phyloP scores from a whole-genome alignment of 345 rosid species.

The Barbarea vulgaris region DNA sequence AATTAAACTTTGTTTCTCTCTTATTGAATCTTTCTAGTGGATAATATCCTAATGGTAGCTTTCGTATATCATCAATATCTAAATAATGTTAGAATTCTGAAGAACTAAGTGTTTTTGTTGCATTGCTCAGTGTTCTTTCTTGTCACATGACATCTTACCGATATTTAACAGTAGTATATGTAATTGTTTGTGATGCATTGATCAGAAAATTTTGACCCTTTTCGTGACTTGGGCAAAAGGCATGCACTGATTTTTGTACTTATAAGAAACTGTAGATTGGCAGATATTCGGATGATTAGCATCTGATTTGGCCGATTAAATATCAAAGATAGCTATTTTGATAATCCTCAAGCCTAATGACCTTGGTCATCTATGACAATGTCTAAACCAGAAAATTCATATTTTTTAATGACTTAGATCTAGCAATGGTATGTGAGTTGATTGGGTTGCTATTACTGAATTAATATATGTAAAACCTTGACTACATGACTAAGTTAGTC shows the following conservation, averaged over 20 bases:
- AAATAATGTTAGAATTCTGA: neutral
- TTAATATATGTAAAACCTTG: neutral
- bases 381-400: neutral
- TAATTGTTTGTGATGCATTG: neutral
- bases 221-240: neutral
- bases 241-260: neutral
- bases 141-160: neutral
- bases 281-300: neutral
- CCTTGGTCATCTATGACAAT: conserved; percentile 7
- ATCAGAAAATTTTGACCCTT: neutral
- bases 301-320: neutral
- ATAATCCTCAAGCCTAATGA: neutral
- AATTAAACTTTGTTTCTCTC: neutral
- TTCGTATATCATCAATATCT: neutral
- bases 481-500: neutral
- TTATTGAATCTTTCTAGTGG: neutral
- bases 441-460: neutral
- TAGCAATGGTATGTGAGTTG: neutral
- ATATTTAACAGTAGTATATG: neutral
- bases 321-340: neutral
- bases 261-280: neutral
- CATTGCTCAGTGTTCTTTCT: neutral
- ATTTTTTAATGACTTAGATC: neutral
- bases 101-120: neutral
- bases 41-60: neutral